Conservation (phyloP, 495 filamentous ascomycete species). For the Lepidopterella palustris region DNA sequence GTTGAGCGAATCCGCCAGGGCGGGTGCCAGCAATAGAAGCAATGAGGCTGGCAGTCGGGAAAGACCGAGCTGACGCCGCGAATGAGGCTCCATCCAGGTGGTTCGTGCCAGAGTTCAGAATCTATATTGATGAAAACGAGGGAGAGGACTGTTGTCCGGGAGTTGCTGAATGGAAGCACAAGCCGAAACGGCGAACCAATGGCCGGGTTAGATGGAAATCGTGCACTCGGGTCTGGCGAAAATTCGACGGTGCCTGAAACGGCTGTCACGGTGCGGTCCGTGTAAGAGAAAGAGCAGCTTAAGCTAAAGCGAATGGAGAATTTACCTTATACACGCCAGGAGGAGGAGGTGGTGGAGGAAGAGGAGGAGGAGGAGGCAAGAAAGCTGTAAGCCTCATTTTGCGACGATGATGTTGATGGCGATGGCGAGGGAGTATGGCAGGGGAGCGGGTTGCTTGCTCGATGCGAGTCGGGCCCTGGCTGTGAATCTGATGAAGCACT, state of each 20-base stretch:
- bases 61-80: constrained; percentile 15
- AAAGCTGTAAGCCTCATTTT: not conserved
- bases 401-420: too few relatives aligned
- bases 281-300: not conserved
- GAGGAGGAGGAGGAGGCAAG: too few relatives aligned
- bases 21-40: constrained; percentile 10
- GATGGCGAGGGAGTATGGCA: not conserved
- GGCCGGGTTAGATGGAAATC: not conserved
- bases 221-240: constrained; percentile 19
- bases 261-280: constrained; percentile 22
- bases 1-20: constrained; percentile 2
- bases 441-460: not conserved
- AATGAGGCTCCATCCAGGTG: constrained; percentile 26
- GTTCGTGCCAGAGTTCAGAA: constrained; percentile 10
- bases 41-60: constrained; percentile 21
- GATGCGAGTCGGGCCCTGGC: not conserved
- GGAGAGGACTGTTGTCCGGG: constrained; percentile 6
- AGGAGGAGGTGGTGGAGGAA: too few relatives aligned
- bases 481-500: too few relatives aligned
- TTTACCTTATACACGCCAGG: not conserved
- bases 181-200: constrained; percentile 9
- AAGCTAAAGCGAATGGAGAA: not conserved
- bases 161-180: not conserved
- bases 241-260: constrained; percentile 21
- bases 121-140: constrained; percentile 14